Conservation (phyloP, 2,329 filamentous ascomycete genomes). For the Apiospora arundinis region DNA sequence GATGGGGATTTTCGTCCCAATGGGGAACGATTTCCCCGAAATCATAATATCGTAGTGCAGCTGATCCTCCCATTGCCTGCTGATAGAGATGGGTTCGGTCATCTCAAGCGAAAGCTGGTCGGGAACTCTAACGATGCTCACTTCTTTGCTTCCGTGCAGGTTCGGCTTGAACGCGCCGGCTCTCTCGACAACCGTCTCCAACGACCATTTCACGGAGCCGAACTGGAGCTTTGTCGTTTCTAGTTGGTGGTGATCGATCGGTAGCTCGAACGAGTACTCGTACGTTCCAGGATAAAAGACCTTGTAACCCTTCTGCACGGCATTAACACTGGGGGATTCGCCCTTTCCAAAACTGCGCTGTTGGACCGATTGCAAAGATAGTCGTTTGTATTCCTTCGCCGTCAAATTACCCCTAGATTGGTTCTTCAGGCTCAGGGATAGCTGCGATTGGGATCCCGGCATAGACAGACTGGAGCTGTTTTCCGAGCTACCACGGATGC, state of each 20-base stretch:
- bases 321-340: slow-evolving; percentile 70
- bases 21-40: slow-evolving; percentile 91
- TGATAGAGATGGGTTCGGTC: slow-evolving; percentile 92
- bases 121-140: slow-evolving; percentile 83
- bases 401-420: slow-evolving; percentile 42
- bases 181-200: slow-evolving; percentile 84
- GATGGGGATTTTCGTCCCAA: slow-evolving; percentile 87
- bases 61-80: slow-evolving; percentile 92
- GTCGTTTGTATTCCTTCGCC: slow-evolving; percentile 64
- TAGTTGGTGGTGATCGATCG: slow-evolving; percentile 84
- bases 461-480: slow-evolving; percentile 44
- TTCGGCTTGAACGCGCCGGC: slow-evolving; percentile 91
- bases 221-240: slow-evolving; percentile 90
- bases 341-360: slow-evolving; percentile 86
- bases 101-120: slow-evolving; percentile 89
- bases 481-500: slow-evolving; percentile 48
- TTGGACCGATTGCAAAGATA: slow-evolving; percentile 82
- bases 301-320: slow-evolving; percentile 76
- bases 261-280: slow-evolving; percentile 81
- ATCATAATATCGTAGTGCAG: slow-evolving; percentile 96
- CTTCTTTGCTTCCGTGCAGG: slow-evolving; percentile 80
- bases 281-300: slow-evolving; percentile 78
- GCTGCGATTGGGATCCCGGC: slow-evolving; percentile 37
- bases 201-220: slow-evolving; percentile 85
- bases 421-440: slow-evolving; percentile 41